These are phyloP conservation scores for Pythium periplocum DNA, from an alignment of 352 stramenopile species.

Conservation along the genomic window DNA sequence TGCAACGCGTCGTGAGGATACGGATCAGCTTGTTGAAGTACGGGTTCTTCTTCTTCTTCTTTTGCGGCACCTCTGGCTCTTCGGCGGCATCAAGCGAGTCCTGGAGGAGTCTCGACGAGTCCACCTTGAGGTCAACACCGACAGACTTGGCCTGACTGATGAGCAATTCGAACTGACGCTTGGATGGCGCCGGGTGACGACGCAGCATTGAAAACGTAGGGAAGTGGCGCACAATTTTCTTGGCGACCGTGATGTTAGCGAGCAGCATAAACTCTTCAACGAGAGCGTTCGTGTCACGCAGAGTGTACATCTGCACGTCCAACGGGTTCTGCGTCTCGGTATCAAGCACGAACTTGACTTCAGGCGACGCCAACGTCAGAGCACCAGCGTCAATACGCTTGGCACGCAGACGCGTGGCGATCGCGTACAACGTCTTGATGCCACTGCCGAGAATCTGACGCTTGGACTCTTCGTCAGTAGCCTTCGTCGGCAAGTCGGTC, in stretches of 20 bases:
- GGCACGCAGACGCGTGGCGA: constrained; percentile 88
- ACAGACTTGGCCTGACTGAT: constrained; percentile 75
- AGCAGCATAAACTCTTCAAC: constrained; percentile 99
- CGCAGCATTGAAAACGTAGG: constrained; percentile 94
- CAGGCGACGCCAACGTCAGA: constrained; percentile 95
- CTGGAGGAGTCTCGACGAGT: constrained; percentile 78
- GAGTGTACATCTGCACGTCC: constrained; percentile 96
- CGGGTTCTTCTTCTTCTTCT: constrained; percentile 67
- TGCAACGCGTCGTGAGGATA: constrained; percentile 96
- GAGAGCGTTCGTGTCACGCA: constrained; percentile 93
- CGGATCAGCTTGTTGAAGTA: constrained; percentile 99
- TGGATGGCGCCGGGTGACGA: constrained; percentile 92
- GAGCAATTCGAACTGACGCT: constrained; percentile 91
- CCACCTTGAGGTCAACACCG: constrained; percentile 71
- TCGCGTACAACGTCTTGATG: constrained; percentile 89
- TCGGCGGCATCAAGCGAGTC: constrained; percentile 79
- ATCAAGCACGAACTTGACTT: constrained; percentile 97
- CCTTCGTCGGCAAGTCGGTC: constrained; percentile 24
- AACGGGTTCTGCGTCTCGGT: constrained; percentile 98
- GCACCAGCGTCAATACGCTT: constrained; percentile 95
- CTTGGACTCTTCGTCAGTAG: constrained; percentile 29
- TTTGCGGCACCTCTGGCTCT: constrained; percentile 24
- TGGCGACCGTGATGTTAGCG: constrained; percentile 98
- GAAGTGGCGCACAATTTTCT: constrained; percentile 92
- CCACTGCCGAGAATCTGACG: constrained; percentile 63